A percentile compares a stretch with the other conserved stretches of the same genome.
Evolutionary conservation across 2,329 filamentous ascomycete genomes (phyloP).

Genomic region (Fusarium veterinarium): DNA sequence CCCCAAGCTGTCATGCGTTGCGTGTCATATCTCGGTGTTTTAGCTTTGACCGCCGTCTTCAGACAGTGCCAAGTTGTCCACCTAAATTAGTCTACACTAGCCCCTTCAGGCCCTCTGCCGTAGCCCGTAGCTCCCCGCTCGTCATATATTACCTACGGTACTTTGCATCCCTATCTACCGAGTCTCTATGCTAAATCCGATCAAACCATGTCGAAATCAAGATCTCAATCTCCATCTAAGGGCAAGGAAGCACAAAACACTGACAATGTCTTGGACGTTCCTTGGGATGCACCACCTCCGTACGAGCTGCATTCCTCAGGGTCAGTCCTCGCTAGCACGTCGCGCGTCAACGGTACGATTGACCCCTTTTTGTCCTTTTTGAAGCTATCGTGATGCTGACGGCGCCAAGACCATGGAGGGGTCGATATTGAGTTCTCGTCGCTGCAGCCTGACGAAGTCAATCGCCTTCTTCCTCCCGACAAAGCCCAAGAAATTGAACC

Average conservation of each 20-base stretch:
- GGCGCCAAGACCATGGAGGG: not conserved
- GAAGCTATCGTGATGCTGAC: not conserved
- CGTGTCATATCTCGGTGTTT: not conserved
- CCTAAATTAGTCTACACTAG: not conserved
- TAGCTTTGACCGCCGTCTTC: not conserved
- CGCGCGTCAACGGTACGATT: not conserved
- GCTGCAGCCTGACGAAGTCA: not conserved
- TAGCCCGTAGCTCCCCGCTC: not conserved
- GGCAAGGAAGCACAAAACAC: rapidly evolving
- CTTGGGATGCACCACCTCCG: not conserved
- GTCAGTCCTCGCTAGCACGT: not conserved
- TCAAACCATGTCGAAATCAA: not conserved
- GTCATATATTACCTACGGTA: not conserved
- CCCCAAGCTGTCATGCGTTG: not conserved
- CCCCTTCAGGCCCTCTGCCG: not conserved
- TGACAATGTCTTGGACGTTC: not conserved
- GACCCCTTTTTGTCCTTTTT: not conserved
- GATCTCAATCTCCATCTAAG: not conserved
- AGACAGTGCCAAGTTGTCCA: not conserved
- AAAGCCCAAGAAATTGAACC: not conserved
- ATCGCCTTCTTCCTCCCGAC: not conserved
- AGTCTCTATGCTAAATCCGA: not conserved
- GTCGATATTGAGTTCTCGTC: slow-evolving; percentile 6
- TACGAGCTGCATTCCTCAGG: slow-evolving; percentile 1
- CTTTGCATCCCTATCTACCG: not conserved